phyloP scores from a whole-genome alignment of 345 rosid species.

The Corchorus capsularis region DNA sequence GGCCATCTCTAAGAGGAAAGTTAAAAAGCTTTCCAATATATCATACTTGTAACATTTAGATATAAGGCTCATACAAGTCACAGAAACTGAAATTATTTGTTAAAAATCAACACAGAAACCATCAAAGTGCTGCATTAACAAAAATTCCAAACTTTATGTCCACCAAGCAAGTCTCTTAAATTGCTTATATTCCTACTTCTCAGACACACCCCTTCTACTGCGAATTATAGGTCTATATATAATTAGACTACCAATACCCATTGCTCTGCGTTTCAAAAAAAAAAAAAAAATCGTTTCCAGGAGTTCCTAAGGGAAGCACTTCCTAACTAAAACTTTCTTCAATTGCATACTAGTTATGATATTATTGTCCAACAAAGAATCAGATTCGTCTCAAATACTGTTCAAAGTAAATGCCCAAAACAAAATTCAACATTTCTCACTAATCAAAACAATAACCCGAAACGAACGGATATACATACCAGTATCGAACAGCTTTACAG shows the following conservation, averaged over 20 bases:
- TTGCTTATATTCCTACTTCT: background rate
- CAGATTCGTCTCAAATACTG: background rate
- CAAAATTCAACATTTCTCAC: constrained; percentile 8
- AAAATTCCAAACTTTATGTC: background rate
- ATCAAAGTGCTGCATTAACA: background rate
- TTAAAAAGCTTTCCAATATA: background rate
- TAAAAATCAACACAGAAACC: background rate
- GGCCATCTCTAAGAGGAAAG: background rate
- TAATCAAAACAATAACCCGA: background rate
- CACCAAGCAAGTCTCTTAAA: constrained; percentile 9
- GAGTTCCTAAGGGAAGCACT: background rate
- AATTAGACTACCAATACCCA: background rate
- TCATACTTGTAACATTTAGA: background rate
- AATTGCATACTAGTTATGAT: background rate
- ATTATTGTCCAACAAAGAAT: background rate
- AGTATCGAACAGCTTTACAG: constrained; percentile 88
- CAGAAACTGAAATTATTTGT: background rate
- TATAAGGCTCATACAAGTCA: background rate
- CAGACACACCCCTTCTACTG: background rate
- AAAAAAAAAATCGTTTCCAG: too few species aligned
- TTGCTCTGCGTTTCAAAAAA: background rate
- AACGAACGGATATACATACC: constrained; percentile 49
- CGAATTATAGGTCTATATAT: background rate
- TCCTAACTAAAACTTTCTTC: background rate
- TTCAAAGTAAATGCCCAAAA: background rate